A percentile compares a stretch with the other conserved stretches of the same genome.
Conservation (phyloP, 305 asterid genomes). For the Fraxinus sp. region DNA sequence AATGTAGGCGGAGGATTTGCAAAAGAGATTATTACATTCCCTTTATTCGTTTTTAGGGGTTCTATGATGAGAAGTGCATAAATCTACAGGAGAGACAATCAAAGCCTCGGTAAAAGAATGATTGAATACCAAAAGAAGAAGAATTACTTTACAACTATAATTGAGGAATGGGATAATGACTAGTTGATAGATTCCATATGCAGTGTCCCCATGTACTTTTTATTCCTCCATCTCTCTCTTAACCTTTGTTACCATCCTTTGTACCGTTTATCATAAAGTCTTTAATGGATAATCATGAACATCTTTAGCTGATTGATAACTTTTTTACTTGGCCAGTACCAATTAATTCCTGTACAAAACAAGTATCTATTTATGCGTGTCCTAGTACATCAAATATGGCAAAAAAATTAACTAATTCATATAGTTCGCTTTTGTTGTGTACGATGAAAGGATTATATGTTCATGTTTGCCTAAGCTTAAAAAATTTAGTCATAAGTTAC, state of each 20-base stretch:
- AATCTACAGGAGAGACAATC: constrained; percentile 20
- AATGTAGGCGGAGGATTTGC: background rate
- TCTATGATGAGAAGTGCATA: background rate
- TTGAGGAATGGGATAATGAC: constrained; percentile 38
- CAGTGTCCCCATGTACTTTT: constrained; percentile 46
- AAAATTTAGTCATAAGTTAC: background rate
- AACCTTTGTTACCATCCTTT: constrained; percentile 41
- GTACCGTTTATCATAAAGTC: constrained; percentile 40
- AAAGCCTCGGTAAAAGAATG: constrained; percentile 36
- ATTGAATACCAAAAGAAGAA: constrained; percentile 47
- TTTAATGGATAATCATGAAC: constrained; percentile 37
- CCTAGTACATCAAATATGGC: constrained; percentile 23
- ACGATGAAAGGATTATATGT: background rate
- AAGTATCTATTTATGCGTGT: constrained; percentile 25
- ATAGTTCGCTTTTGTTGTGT: background rate
- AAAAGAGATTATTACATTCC: background rate
- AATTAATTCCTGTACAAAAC: constrained; percentile 30
- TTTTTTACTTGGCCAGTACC: constrained; percentile 43
- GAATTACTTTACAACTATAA: constrained; percentile 41
- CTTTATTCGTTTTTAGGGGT: background rate
- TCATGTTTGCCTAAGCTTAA: background rate
- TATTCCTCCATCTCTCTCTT: constrained; percentile 24
- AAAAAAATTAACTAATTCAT: background rate
- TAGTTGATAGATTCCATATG: constrained; percentile 50
- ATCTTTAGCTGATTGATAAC: constrained; percentile 39